Evolutionary conservation across 2,329 filamentous ascomycete species (phyloP).

Genomic region (Plectosphaerella cucumerina): DNA sequence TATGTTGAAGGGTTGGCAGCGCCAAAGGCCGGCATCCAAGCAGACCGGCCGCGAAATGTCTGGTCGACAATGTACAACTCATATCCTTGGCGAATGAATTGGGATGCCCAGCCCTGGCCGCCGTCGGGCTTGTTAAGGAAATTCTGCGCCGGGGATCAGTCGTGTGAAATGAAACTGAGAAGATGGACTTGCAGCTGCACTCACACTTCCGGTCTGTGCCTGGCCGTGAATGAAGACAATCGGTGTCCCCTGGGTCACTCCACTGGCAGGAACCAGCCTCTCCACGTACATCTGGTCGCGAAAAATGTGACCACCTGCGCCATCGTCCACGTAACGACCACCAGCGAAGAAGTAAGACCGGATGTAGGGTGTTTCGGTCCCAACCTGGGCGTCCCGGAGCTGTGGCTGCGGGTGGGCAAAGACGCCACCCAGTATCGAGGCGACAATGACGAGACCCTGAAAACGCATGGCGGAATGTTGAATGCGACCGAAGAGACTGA

Average conservation of each 20-base stretch:
- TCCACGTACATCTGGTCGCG: conserved; percentile 52
- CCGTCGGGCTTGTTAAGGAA: conserved; percentile 44
- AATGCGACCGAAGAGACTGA: no score
- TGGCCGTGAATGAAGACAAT: conserved; percentile 39
- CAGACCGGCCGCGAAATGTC: conserved; percentile 38
- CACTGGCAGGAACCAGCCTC: conserved; percentile 30
- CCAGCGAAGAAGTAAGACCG: conserved; percentile 31
- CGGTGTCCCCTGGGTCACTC: conserved; percentile 20
- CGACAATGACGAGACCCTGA: no score
- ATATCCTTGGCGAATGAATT: conserved; percentile 40
- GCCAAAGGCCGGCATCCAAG: conserved; percentile 29
- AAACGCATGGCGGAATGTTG: no score
- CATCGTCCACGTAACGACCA: conserved; percentile 26
- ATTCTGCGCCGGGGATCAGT: conserved; percentile 23
- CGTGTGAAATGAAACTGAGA: neutral
- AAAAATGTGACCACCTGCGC: conserved; percentile 22
- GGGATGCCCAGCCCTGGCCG: conserved; percentile 41
- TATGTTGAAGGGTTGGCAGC: conserved; percentile 17
- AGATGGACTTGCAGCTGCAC: no score
- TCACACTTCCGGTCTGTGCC: conserved; percentile 34
- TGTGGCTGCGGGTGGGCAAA: conserved; percentile 1
- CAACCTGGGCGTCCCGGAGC: neutral
- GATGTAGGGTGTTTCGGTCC: conserved; percentile 13
- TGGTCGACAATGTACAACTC: conserved; percentile 44
- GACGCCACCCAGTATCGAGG: conserved; percentile 7